Evolutionary conservation across 2,329 filamentous ascomycete species (phyloP), one percentile per base, ranked within the genome.

Genomic region (Fonsecaea nubica): DNA sequence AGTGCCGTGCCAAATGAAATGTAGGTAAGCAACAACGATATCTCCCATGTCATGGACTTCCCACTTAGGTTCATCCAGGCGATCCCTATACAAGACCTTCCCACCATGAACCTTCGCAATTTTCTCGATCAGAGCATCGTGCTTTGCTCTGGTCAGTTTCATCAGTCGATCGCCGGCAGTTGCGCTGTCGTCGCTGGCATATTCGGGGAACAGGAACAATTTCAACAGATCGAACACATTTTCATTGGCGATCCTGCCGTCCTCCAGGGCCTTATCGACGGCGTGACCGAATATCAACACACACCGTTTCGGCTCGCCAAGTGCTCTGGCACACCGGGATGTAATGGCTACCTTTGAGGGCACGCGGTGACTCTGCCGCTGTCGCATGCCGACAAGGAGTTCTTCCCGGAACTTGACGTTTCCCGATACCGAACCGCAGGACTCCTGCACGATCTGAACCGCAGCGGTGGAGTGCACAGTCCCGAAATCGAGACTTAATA

Each of bases 271-370:
- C 4, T 21, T 3, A 21, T 57, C 54, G 33, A 57, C 33, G 9
- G n/a, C 10, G 36, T 57, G 54, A 18, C 54, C 54, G 25, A 57
- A 57, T 9, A 57, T 6, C 54, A 57, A 40, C 4, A 15, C 15
- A 36, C 54, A 57, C 21, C 15, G 18, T n/a, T 18, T n/a, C 12
- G 18, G 18, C 12, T 13, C 1, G 13, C 54, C 54, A 36, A 57
- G 33, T 36, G 18, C 33, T 36, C 40, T 15, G 8, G 18, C 5
- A 8, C 25, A 25, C 5, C 15, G n/a, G 33, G 13, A n/a, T 40
- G 21, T 12, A n/a, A 57, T 57, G 4, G 54, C 54, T n/a, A 36
- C 35, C 35, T 57, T 57, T 4, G 54, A 36, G 21, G 32, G 54
- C 7, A 57, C 40, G 12, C 54, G 21, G 53, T n/a, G 4, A 32